phyloP scores from a whole-genome alignment of 441 rosid genomes.

The Eruca vesicaria region DNA sequence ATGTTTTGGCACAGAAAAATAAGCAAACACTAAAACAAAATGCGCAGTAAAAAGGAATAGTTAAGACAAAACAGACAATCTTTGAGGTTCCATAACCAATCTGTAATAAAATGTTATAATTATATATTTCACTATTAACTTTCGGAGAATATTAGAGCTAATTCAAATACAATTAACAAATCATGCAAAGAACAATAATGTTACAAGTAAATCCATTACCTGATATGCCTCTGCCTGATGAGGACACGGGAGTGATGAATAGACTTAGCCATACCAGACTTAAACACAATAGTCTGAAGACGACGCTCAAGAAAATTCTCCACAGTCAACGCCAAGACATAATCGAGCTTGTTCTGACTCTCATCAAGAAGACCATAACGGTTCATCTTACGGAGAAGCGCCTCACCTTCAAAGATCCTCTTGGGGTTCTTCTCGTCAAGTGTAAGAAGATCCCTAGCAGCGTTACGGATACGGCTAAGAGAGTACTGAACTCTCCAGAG shows the following conservation, averaged over 20 bases:
- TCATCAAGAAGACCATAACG: slow-evolving; percentile 77
- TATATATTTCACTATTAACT: neutral
- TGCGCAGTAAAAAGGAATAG: no score
- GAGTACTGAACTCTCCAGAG: slow-evolving; percentile 90
- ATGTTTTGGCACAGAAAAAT: no score
- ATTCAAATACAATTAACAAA: neutral
- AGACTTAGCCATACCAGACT: slow-evolving; percentile 90
- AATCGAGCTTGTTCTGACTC: slow-evolving; percentile 89
- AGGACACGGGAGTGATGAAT: slow-evolving; percentile 90
- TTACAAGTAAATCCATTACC: slow-evolving; percentile 34
- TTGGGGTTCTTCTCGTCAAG: slow-evolving; percentile 82
- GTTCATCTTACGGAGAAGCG: slow-evolving; percentile 81
- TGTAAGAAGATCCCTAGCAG: slow-evolving; percentile 82
- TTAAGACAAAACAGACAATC: neutral
- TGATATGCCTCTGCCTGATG: slow-evolving; percentile 86
- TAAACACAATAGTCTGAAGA: slow-evolving; percentile 76
- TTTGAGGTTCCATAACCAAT: neutral
- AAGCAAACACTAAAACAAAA: no score
- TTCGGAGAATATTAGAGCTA: neutral
- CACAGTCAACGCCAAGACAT: slow-evolving; percentile 79
- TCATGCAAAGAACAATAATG: no score
- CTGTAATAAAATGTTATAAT: no score
- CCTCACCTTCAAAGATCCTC: slow-evolving; percentile 82
- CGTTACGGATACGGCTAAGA: slow-evolving; percentile 80
- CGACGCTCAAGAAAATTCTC: slow-evolving; percentile 91